phyloP scores from a whole-genome alignment of 2,329 filamentous ascomycete genomes.

The Sordariomycetes sp. region DNA sequence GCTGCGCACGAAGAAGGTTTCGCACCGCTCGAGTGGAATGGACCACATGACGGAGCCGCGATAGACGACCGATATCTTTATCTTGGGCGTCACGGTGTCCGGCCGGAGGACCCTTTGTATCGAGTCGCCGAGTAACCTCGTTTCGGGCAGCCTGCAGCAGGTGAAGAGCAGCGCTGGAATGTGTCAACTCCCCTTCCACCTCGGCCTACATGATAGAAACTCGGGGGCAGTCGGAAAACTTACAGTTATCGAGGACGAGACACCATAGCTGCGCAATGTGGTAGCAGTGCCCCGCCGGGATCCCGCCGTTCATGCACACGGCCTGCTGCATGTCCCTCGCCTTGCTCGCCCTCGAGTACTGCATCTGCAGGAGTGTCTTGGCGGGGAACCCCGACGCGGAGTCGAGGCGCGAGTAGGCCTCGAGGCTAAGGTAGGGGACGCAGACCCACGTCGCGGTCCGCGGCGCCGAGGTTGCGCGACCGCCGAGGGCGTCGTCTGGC shows the following conservation, averaged over 20 bases:
- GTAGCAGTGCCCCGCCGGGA: conserved; percentile 1
- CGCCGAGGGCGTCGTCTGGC: no score
- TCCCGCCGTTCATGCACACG: conserved; percentile 17
- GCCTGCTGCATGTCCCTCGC: conserved; percentile 32
- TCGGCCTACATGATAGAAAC: neutral
- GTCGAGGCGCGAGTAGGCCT: neutral
- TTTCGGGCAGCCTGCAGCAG: conserved; percentile 7
- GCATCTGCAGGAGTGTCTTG: conserved; percentile 10
- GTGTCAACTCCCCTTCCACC: neutral
- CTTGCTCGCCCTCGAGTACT: conserved; percentile 22
- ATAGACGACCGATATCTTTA: conserved; percentile 8
- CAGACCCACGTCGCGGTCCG: neutral
- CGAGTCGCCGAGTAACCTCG: neutral
- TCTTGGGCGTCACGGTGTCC: neutral
- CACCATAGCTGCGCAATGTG: conserved; percentile 9
- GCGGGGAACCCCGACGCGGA: neutral
- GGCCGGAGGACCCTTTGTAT: neutral
- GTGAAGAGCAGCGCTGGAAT: conserved; percentile 11
- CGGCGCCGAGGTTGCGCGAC: neutral
- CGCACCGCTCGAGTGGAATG: conserved; percentile 10
- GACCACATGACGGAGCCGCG: conserved; percentile 11
- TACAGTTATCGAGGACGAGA: conserved; percentile 13
- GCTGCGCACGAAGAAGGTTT: conserved; percentile 14
- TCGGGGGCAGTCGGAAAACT: neutral
- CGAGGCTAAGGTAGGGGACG: conserved; percentile 3